Evolutionary conservation across 441 rosid species (phyloP), one percentile per base, ranked within the genome.

Genomic region (Croton laevigatus): DNA sequence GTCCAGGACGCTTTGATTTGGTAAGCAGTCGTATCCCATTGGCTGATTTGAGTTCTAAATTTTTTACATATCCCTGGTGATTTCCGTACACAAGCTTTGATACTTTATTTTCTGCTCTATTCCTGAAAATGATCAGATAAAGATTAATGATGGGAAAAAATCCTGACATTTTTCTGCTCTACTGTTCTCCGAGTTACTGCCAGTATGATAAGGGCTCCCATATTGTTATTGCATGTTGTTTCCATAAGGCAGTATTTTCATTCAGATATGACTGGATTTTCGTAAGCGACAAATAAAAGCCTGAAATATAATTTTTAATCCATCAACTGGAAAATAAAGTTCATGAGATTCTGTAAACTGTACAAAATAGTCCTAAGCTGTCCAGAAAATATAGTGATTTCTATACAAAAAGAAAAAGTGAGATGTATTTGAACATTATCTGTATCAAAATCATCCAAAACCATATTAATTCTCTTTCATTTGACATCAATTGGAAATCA

Each of bases 1-100:
- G 97, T 17, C 94, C 98, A 64, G 99, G 98, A 71, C 89, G 97
- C 53, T 88, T 94, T 64, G 98, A 92, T 84, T 77, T 89, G 65
- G 99, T 94, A 82, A 82, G 79, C 59, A 51, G 3, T 69, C 17
- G 16, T 51, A 19, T 71, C 40, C 65, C 59, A 59, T 55, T 9
- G 16, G 34, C n/a, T 61, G 8, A 62, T 14, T 45, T 36, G 46
- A 73, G 61, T 48, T 6, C 11, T 64, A 45, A 59, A 10, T n/a
- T 45, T 27, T 16, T 48, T 69, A 54, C 38, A 32, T 38, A 58
- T 44, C 38, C 23, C 36, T 68, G 45, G 51, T 54, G 52, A 7
- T 52, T 0, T 4, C 5, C 2, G 16, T 11, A 49, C 45, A 52
- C 8, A 52, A 52, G 19, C 10, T 12, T 40, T 44, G 13, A 1